Percentiles rank a stretch among this genome's conserved stretches.
phyloP scores from a whole-genome alignment of 306 rosid species.

The Lablab purpureus region DNA sequence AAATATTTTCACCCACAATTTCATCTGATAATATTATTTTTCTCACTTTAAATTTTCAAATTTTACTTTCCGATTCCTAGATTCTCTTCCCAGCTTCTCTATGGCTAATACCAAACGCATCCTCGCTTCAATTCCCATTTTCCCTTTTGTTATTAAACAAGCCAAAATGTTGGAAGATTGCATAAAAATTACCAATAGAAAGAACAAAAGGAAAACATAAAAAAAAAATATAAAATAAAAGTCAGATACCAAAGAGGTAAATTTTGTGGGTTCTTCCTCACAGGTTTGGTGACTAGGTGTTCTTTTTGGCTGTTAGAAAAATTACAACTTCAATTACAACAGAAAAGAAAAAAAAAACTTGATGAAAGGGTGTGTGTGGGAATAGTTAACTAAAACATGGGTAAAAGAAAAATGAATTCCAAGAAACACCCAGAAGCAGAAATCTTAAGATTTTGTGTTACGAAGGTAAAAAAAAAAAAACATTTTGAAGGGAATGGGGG shows the following conservation, averaged over 20 bases:
- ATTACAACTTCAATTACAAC: not conserved
- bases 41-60: not conserved
- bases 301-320: not conserved
- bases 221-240: not conserved
- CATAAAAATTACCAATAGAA: not conserved
- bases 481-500: not conserved
- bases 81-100: not conserved
- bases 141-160: not conserved
- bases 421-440: conserved; percentile 1
- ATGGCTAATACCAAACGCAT: not conserved
- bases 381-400: not conserved
- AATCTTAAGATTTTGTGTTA: conserved; percentile 1
- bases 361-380: not conserved
- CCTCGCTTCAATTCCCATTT: not conserved
- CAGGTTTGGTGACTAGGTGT: not conserved
- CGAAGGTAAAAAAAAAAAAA: not conserved
- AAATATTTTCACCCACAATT: not conserved
- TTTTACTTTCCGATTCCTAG: not conserved
- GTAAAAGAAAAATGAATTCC: not conserved
- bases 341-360: not conserved
- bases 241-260: not conserved
- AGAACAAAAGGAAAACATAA: not conserved
- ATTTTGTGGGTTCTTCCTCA: not conserved
- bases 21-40: not conserved
- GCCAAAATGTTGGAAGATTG: not conserved